These are phyloP conservation scores for Clonostachys chloroleuca DNA, from an alignment of 2,329 filamentous ascomycete genomes.

Conservation along the genomic window DNA sequence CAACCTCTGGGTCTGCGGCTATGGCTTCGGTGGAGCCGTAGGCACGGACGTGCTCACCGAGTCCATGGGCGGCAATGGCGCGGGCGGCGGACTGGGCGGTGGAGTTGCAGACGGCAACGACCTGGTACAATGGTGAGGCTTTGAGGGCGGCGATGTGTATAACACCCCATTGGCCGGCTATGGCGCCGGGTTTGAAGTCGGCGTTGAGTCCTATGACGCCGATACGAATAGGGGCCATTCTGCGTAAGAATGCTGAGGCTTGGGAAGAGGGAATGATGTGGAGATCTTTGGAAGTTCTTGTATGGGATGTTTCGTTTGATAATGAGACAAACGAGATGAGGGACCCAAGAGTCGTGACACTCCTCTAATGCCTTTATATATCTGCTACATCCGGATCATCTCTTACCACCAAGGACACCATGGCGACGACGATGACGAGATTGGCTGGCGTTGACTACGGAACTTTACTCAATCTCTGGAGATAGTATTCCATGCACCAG, in stretches of 20 bases:
- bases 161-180: constrained; percentile 37
- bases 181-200: constrained; percentile 30
- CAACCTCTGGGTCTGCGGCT: constrained; percentile 38
- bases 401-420: no score
- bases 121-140: constrained; percentile 32
- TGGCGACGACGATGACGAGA: no score
- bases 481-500: no score
- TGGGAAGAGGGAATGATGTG: background rate
- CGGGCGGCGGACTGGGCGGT: constrained; percentile 30
- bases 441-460: no score
- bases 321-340: no score
- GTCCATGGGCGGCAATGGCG: constrained; percentile 32
- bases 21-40: constrained; percentile 27
- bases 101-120: constrained; percentile 45
- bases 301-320: no score
- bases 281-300: no score
- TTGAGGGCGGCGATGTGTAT: constrained; percentile 44
- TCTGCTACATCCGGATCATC: no score
- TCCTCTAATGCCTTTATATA: no score
- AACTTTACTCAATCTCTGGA: no score
- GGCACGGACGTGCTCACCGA: constrained; percentile 24
- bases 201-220: constrained; percentile 10
- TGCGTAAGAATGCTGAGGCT: background rate
- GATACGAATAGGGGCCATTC: constrained; percentile 9
- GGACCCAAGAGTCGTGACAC: no score